Conservation (phyloP, 805 yeast species). For the Pichia cephalocereana region DNA sequence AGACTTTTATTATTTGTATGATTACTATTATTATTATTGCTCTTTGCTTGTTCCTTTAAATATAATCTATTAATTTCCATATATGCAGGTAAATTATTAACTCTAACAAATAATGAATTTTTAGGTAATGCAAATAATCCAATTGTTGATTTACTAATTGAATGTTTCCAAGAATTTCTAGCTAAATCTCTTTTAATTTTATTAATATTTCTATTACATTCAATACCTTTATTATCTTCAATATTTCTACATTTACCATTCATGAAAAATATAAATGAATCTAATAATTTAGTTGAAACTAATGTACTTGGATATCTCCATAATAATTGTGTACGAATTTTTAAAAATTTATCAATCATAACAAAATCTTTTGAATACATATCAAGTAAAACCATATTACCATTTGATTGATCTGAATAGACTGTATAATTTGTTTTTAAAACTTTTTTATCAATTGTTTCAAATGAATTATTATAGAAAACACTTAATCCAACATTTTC, state of each 20-base stretch:
- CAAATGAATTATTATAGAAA: constrained; percentile 67
- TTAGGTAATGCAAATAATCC: constrained; percentile 65
- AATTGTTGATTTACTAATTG: constrained; percentile 46
- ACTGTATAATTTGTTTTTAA: constrained; percentile 61
- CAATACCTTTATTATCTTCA: constrained; percentile 4
- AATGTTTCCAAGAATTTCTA: constrained; percentile 86
- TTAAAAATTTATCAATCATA: constrained; percentile 60
- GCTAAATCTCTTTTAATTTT: constrained; percentile 80
- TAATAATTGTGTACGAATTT: constrained; percentile 74
- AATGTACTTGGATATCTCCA: constrained; percentile 81
- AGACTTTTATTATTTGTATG: constrained; percentile 24
- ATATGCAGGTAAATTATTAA: constrained; percentile 70
- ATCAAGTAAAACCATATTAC: constrained; percentile 51
- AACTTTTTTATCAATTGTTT: constrained; percentile 68
- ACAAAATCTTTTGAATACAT: constrained; percentile 60
- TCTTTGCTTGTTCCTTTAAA: constrained; percentile 54
- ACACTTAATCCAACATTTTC: constrained; percentile 65
- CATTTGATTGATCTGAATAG: constrained; percentile 41
- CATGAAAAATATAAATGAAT: constrained; percentile 65
- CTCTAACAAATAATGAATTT: constrained; percentile 61
- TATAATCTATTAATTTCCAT: constrained; percentile 83
- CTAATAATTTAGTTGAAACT: constrained; percentile 67
- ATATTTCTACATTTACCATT: constrained; percentile 35
- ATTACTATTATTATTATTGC: constrained; percentile 10
- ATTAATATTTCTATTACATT: constrained; percentile 40